Evolutionary conservation across 257 asterid genomes (phyloP).

Genomic region (Hygrophila difformis): DNA sequence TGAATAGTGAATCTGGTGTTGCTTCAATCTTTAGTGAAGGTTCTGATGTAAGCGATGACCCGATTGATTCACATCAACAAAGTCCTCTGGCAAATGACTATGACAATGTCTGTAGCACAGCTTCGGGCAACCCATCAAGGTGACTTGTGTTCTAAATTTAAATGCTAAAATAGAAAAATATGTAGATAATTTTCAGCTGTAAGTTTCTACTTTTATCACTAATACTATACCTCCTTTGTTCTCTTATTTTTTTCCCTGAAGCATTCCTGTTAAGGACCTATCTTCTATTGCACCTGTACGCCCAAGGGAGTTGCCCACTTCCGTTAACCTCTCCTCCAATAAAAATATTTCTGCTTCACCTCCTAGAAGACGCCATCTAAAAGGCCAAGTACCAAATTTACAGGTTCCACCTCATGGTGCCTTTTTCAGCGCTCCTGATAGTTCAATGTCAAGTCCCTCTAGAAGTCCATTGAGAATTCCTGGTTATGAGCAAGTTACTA

Average conservation of each 20-base stretch:
- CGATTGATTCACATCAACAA: slow-evolving; percentile 57
- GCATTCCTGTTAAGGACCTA: slow-evolving; percentile 58
- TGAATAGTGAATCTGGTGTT: slow-evolving; percentile 57
- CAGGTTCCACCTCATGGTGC: slow-evolving; percentile 72
- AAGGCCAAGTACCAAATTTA: slow-evolving; percentile 51
- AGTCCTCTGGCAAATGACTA: slow-evolving; percentile 78
- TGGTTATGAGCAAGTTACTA: slow-evolving; percentile 57
- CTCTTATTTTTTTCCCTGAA: slow-evolving; percentile 25
- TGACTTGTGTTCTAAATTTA: slow-evolving; percentile 31
- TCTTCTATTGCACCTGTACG: slow-evolving; percentile 40
- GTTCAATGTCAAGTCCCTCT: slow-evolving; percentile 95
- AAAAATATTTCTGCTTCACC: slow-evolving; percentile 53
- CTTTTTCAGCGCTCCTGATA: slow-evolving; percentile 83
- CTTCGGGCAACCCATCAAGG: slow-evolving; percentile 79
- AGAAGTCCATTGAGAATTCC: slow-evolving; percentile 77
- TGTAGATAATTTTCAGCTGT: too few species aligned
- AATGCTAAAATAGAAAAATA: background rate
- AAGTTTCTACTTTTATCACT: slow-evolving; percentile 3
- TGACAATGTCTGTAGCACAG: slow-evolving; percentile 64
- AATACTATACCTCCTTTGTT: slow-evolving; percentile 10
- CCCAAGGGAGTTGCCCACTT: slow-evolving; percentile 45
- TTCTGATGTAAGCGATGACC: slow-evolving; percentile 81
- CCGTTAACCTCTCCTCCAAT: slow-evolving; percentile 51
- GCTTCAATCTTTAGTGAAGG: slow-evolving; percentile 80
- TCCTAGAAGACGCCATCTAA: slow-evolving; percentile 60